Conservation (phyloP, 208 protist genomes). For the Crithidia sp. region DNA sequence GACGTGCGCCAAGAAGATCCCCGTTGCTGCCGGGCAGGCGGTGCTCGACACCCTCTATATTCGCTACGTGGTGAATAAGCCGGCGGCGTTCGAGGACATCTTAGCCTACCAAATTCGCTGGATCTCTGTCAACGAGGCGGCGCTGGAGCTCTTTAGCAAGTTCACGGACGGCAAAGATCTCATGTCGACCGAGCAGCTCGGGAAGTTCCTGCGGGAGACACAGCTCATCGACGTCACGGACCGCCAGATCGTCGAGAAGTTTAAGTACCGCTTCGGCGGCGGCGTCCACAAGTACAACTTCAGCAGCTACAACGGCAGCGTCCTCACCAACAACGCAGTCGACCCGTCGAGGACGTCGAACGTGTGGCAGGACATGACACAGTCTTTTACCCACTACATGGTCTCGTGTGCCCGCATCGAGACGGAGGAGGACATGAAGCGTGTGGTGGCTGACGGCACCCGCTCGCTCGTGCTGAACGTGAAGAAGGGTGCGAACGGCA, state of each 20-base stretch:
- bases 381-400: conserved; percentile 83
- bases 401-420: conserved; percentile 71
- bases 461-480: conserved; percentile 66
- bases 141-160: conserved; percentile 77
- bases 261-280: conserved; percentile 87
- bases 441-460: conserved; percentile 39
- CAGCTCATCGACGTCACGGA: conserved; percentile 78
- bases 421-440: conserved; percentile 65
- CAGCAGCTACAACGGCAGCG: conserved; percentile 72
- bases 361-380: conserved; percentile 92
- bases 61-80: conserved; percentile 51
- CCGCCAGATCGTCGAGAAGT: conserved; percentile 80
- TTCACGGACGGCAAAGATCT: conserved; percentile 68
- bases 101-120: conserved; percentile 68
- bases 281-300: conserved; percentile 90
- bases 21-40: conserved; percentile 42
- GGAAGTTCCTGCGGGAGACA: conserved; percentile 76
- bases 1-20: conserved; percentile 44
- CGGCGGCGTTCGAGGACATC: conserved; percentile 64
- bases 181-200: conserved; percentile 78
- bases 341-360: conserved; percentile 77
- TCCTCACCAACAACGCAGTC: conserved; percentile 84
- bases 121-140: conserved; percentile 63
- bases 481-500: conserved; percentile 46
- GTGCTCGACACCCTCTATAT: conserved; percentile 72